Evolutionary conservation across 805 yeast genomes (phyloP), one percentile per base, ranked within the genome.

Genomic region (Candida arabinofermentans): DNA sequence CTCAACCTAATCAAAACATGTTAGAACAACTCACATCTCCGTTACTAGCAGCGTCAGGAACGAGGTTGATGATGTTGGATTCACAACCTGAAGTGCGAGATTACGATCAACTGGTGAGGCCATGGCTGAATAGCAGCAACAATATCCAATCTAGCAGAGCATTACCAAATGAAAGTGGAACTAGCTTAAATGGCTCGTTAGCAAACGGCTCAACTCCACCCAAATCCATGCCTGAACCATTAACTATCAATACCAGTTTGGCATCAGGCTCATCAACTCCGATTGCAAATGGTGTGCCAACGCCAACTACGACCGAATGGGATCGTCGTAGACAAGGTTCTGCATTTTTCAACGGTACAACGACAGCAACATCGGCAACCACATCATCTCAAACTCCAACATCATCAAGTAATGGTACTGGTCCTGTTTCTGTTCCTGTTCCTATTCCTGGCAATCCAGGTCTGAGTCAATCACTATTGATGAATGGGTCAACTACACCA

Each of bases 251-350:
- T 39, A 44, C 49, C 1, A 46, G 53, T n/a, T 34, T 54, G 17
- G 39, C 53, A 23, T 34, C 52, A 10, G 34, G 38, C 7, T 42
- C 47, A 4, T 27, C 49, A 5, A 27, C 58, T 9, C 45, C 58
- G 10, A 36, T 53, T 21, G 55, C 57, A 29, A 46, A 57, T 31
- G 56, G 52, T 29, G 41, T 54, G 16, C 53, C 62, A n/a, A 55
- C 62, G 2, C 52, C 60, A n/a, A 51, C 63, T n/a, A 42, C 60
- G 3, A 54, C 46, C 35, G 55, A 49, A 16, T 70, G 75, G 75
- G 70, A 72, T 46, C 69, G 78, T 53, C 68, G 80, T 64, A 69
- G 81, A 66, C 72, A 75, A 35, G 67, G 75, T 9, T 72, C 79
- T 26, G 73, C 74, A 13, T 76, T 77, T 54, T 77, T 75, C 64